A percentile compares a stretch with the other conserved stretches of the same genome.
Evolutionary conservation across 1,284 basidiomycete species (phyloP).

Genomic region (Ustilago vetiveriae): DNA sequence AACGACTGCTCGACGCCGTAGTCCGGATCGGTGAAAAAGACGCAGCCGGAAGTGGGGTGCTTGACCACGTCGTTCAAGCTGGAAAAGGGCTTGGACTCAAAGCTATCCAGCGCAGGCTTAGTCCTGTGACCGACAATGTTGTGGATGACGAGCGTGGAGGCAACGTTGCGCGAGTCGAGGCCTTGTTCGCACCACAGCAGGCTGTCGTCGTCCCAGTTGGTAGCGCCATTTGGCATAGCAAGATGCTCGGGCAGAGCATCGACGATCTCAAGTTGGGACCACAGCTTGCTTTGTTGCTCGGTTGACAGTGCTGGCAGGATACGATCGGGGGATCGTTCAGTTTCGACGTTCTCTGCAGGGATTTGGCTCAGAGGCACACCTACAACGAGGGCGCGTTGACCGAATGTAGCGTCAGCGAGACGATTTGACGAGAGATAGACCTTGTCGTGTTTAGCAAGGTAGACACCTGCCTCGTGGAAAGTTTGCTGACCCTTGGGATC

Average conservation of each 20-base stretch:
- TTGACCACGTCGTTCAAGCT: constrained; percentile 51
- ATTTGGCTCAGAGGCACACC: constrained; percentile 20
- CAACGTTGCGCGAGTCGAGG: constrained; percentile 15
- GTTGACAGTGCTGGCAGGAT: constrained; percentile 18
- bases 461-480: constrained; percentile 50
- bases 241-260: constrained; percentile 22
- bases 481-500: constrained; percentile 27
- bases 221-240: constrained; percentile 41
- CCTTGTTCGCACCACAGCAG: constrained; percentile 54
- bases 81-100: constrained; percentile 41
- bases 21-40: constrained; percentile 55
- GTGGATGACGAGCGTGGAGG: constrained; percentile 33
- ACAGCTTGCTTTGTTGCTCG: constrained; percentile 21
- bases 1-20: constrained; percentile 53
- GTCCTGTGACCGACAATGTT: constrained; percentile 16
- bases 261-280: constrained; percentile 22
- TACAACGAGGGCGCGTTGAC: constrained; percentile 27
- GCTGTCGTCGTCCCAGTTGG: constrained; percentile 37
- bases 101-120: constrained; percentile 8
- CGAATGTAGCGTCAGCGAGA: constrained; percentile 13
- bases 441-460: constrained; percentile 33
- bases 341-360: constrained; percentile 6
- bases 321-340: neutral
- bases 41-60: constrained; percentile 34
- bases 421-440: constrained; percentile 45